Conservation (phyloP, 345 rosid genomes). For the Citrus medica region DNA sequence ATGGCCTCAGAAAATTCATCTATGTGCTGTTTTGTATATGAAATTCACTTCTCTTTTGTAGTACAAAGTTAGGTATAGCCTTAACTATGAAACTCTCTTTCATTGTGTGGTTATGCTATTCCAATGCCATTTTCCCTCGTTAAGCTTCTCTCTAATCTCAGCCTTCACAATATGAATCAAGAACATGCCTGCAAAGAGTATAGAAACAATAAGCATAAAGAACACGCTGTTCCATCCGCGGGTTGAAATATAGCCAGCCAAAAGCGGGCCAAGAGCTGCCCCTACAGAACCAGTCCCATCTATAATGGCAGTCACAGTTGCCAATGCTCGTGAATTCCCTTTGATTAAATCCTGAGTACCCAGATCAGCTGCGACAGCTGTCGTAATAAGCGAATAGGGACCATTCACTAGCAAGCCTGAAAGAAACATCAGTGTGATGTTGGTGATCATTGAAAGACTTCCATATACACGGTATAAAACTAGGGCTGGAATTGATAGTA, state of each 20-base stretch:
- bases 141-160: constrained; percentile 48
- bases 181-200: constrained; percentile 51
- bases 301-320: constrained; percentile 87
- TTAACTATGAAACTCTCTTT: neutral
- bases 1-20: neutral
- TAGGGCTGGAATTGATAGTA: constrained; percentile 69
- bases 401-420: constrained; percentile 85
- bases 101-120: constrained; percentile 8
- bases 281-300: constrained; percentile 97
- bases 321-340: constrained; percentile 84
- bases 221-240: constrained; percentile 89
- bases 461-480: constrained; percentile 64
- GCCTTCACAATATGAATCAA: constrained; percentile 55
- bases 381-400: constrained; percentile 83
- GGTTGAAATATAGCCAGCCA: constrained; percentile 82
- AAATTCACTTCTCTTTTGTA: neutral
- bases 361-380: constrained; percentile 95
- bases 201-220: constrained; percentile 60
- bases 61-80: neutral
- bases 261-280: constrained; percentile 83
- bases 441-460: constrained; percentile 55
- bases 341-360: constrained; percentile 73
- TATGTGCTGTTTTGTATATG: neutral
- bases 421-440: constrained; percentile 63
- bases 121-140: constrained; percentile 26